These are phyloP conservation scores for Nannochloropsis salina DNA, from an alignment of 108 stramenopile species.

Conservation along the genomic window DNA sequence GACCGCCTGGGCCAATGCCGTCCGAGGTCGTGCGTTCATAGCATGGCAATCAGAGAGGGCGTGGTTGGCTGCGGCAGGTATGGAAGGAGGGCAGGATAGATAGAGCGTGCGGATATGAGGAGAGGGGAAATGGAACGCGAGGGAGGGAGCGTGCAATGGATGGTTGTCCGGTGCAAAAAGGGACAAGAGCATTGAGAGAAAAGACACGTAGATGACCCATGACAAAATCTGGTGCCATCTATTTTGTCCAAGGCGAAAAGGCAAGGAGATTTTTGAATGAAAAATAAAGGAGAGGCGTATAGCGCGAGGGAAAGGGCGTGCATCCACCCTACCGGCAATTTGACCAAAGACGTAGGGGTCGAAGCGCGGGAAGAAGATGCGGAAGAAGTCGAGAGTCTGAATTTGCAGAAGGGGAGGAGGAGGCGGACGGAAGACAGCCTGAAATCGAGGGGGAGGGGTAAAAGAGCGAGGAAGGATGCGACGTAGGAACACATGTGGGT, in stretches of 20 bases:
- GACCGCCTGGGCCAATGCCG: constrained; percentile 47
- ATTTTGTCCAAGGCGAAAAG: background rate
- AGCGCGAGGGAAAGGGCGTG: background rate
- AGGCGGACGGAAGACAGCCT: constrained; percentile 28
- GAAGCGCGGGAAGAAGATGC: constrained; percentile 46
- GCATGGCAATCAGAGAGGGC: constrained; percentile 63
- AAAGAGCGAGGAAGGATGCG: background rate
- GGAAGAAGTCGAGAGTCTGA: constrained; percentile 64
- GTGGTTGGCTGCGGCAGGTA: constrained; percentile 53
- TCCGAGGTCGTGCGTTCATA: constrained; percentile 53
- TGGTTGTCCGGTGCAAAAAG: no score
- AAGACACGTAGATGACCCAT: no score
- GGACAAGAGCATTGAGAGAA: no score
- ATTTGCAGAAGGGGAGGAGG: constrained; percentile 28
- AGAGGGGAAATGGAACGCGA: background rate
- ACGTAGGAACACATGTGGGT: background rate
- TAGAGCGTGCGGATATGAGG: no score
- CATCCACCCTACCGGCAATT: constrained; percentile 29
- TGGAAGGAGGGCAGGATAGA: background rate
- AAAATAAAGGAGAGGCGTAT: background rate
- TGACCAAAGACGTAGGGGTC: constrained; percentile 64
- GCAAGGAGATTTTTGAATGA: background rate
- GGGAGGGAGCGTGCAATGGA: no score
- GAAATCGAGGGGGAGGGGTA: background rate
- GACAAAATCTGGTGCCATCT: no score